Base-by-base conservation (phyloP, 495 filamentous ascomycete species). In the Cercophora scortea region DNA sequence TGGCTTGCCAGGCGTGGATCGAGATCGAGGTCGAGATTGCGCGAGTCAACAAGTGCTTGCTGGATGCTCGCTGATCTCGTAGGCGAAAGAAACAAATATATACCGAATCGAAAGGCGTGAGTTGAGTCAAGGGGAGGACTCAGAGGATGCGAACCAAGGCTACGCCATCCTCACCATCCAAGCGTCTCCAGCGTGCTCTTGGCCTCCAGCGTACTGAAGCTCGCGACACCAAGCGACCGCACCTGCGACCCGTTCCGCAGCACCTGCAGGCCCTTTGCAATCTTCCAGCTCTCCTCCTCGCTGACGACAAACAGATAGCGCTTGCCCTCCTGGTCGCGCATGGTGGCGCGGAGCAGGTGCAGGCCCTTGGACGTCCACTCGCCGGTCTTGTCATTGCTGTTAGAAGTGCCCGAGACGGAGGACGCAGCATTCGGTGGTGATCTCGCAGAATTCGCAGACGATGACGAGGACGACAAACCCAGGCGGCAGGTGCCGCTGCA, bases 201-300 rank as follows among this genome's bases (percentile, higher is more conserved):
- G 35, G 82, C 75, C 63, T 93, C 88, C 35, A 72, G 65, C 35
- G 70, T 64, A 17, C 78, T 69, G 68, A 88, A 76, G 12, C 75
- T 74, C 13, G 78, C 73, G 7, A 88, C 79, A n/a, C 83, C 84
- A 32, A 90, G 66, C 11, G 82, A 75, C 52, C 85, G 70, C 16
- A 83, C 82, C 59, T 87, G 84, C 18, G 79, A 79, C 7, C 93
- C 90, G 42, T 79, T 74, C 41, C 86, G 71, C 47, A 98, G 72
- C 18, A 81, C 75, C 66, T 89, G 82, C 53, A 98, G 67, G 9
- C 90, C 90, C 18, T 87, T 77, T 1, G 86, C 84, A 34, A 98
- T 83, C 72, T 98, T 98, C 93, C 93, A 96, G 13, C 83, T 87
- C 65, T 98, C 91, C 35, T 84, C 81, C 61, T 92, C 85, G 32